Evolutionary conservation across 2,329 filamentous ascomycete genomes (phyloP).

Genomic region (Talaromyces rugulosus): DNA sequence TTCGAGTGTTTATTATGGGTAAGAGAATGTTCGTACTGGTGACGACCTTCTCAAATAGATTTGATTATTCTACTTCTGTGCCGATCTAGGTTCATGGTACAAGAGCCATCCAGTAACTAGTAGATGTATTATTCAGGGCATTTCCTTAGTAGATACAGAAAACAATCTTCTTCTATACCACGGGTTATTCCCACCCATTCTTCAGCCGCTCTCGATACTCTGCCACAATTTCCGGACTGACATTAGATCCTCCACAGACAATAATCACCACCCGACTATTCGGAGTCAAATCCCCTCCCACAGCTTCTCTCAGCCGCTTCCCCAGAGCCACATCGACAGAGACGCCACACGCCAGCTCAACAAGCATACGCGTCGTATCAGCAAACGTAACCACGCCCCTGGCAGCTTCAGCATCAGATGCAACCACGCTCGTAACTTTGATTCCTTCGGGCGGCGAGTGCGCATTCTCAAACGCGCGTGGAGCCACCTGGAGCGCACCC

Average conservation of each 20-base stretch:
- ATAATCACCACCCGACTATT: constrained; percentile 34
- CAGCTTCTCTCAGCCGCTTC: constrained; percentile 19
- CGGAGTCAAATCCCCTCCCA: constrained; percentile 23
- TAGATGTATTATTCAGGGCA: neutral
- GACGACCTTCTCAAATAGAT: neutral
- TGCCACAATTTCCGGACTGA: constrained; percentile 48
- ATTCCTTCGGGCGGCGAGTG: constrained; percentile 32
- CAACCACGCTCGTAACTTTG: constrained; percentile 55
- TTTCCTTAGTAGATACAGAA: neutral
- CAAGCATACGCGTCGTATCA: constrained; percentile 72
- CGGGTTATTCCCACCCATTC: constrained; percentile 21
- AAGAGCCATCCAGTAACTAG: neutral
- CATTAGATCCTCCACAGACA: constrained; percentile 45
- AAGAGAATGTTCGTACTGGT: neutral
- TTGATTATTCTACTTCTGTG: neutral
- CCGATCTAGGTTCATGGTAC: neutral
- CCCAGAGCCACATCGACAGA: constrained; percentile 51
- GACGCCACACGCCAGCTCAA: constrained; percentile 79
- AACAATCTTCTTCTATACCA: neutral
- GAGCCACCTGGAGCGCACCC: constrained; percentile 62
- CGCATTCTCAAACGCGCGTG: constrained; percentile 60
- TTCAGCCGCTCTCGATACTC: constrained; percentile 44
- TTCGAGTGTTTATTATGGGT: neutral
- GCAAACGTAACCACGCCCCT: constrained; percentile 68
- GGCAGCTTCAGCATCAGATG: constrained; percentile 72